Evolutionary conservation across 1,284 basidiomycete species (phyloP), one percentile per base, ranked within the genome.

Genomic region (Ustilago trichophora): DNA sequence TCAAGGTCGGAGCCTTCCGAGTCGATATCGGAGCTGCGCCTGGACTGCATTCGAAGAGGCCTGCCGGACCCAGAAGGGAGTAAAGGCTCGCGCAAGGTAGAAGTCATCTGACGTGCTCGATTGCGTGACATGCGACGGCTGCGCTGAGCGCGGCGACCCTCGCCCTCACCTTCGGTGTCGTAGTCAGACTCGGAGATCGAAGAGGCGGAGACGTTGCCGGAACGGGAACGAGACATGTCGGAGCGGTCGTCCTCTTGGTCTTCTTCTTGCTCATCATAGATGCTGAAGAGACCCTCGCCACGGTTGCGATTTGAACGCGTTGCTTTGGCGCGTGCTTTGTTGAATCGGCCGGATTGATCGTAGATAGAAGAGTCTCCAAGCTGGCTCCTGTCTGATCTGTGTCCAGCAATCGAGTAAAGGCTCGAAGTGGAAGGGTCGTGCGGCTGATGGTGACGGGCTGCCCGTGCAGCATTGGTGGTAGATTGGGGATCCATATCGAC

Each of bases 151-250:
- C 54, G 60, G 18, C 54, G 53, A 19, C 60, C 49, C 13, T 63
- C 53, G 16, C 57, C 53, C 38, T 62, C 67, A 26, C 57, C 53
- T 35, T 62, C 67, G 29, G 56, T 65, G 25, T 62, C 67, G 22
- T 65, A 66, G 0, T 57, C 62, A 3, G 62, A 65, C 9, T 70
- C 67, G 18, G 67, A 66, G 46, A 70, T 62, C 6, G 67, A 70
- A 12, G 67, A 70, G 11, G 67, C 67, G 3, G 67, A 70, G 22
- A 70, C 24, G 4, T 62, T 62, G 5, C 48, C 45, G 13, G 62
- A 60, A 15, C 67, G 40, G 32, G 67, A 62, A n/a, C 58, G 48
- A 4, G 67, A 70, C 27, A 59, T 36, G 46, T 57, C 53, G 53
- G 62, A 62, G n/a, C 41, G 54, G 15, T 65, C 41, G n/a, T 53